phyloP scores from a whole-genome alignment of 2,329 filamentous ascomycete species.

The Venturia nashicola region DNA sequence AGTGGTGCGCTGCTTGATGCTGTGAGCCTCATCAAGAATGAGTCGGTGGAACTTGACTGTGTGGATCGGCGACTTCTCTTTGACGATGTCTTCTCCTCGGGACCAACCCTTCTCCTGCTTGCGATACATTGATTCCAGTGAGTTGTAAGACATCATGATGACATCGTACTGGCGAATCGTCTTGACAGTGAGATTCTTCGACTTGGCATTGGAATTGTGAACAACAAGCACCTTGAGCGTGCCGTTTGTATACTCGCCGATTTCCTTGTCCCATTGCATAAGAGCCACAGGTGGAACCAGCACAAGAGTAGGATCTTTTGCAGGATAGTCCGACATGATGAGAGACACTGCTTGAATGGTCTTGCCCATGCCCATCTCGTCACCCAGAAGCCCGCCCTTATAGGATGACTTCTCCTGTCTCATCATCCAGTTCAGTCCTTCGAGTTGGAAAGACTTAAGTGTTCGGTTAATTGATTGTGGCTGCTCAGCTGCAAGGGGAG shows the following conservation, averaged over 20 bases:
- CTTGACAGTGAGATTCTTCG: conserved; percentile 62
- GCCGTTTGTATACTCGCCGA: conserved; percentile 62
- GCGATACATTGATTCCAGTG: conserved; percentile 80
- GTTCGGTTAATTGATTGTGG: conserved; percentile 68
- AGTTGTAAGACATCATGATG: conserved; percentile 93
- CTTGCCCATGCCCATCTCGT: conserved; percentile 98
- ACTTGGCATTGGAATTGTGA: conserved; percentile 74
- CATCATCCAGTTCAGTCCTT: conserved; percentile 90
- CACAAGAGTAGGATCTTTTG: conserved; percentile 69
- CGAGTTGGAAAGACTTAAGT: conserved; percentile 85
- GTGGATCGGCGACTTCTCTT: conserved; percentile 67
- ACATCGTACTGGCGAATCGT: conserved; percentile 78
- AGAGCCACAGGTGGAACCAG: conserved; percentile 85
- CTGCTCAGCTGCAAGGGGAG: conserved; percentile 52
- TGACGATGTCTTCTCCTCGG: conserved; percentile 67
- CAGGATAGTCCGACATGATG: conserved; percentile 94
- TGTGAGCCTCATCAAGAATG: conserved; percentile 90
- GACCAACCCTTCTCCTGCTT: conserved; percentile 87
- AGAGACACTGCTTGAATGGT: conserved; percentile 96
- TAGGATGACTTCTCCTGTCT: conserved; percentile 77
- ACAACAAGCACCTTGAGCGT: conserved; percentile 83
- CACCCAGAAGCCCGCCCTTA: conserved; percentile 81
- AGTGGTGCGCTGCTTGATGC: conserved; percentile 81
- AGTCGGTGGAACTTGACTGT: conserved; percentile 77
- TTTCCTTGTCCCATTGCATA: conserved; percentile 73